These are phyloP conservation scores for Cynara cardunculus DNA, from an alignment of 129 eudicot species.

Conservation along the genomic window DNA sequence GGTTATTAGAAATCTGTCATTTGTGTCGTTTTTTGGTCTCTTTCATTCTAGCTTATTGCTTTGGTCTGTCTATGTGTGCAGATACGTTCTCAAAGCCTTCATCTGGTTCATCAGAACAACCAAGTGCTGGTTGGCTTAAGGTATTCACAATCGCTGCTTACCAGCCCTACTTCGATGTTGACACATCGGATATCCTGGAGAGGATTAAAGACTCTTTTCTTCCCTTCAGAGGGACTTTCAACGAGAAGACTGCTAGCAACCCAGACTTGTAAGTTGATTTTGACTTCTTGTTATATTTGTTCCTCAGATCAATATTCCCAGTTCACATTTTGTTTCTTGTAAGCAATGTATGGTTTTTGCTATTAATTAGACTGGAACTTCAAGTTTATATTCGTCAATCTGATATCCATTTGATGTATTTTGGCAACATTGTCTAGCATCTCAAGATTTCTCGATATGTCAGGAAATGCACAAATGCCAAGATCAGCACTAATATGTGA, in stretches of 20 bases:
- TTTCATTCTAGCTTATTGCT: not conserved
- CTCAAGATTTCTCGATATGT: not conserved
- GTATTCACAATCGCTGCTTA: constrained; percentile 15
- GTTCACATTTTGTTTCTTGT: not conserved
- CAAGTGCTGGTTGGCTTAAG: constrained; percentile 17
- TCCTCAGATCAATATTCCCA: not conserved
- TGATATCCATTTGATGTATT: not conserved
- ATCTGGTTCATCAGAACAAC: constrained; percentile 11
- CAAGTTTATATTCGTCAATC: not conserved
- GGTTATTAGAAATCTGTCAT: not conserved
- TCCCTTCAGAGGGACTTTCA: constrained; percentile 20
- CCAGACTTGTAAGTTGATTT: constrained; percentile 13
- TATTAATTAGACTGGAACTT: not conserved
- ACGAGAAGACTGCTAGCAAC: constrained; percentile 14
- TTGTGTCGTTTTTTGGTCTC: not conserved
- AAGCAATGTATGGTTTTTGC: not conserved
- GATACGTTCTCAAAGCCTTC: constrained; percentile 14
- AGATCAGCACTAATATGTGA: too few species aligned
- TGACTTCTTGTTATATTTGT: not conserved
- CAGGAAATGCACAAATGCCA: not conserved
- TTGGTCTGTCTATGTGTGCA: not conserved
- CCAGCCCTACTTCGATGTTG: constrained; percentile 28
- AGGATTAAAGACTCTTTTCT: constrained; percentile 24
- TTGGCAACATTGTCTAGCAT: not conserved
- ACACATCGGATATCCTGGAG: constrained; percentile 14